Percentiles rank a stretch among this genome's conserved stretches.
Conservation (phyloP, 495 filamentous ascomycete species). For the Talaromyces stipitatus region DNA sequence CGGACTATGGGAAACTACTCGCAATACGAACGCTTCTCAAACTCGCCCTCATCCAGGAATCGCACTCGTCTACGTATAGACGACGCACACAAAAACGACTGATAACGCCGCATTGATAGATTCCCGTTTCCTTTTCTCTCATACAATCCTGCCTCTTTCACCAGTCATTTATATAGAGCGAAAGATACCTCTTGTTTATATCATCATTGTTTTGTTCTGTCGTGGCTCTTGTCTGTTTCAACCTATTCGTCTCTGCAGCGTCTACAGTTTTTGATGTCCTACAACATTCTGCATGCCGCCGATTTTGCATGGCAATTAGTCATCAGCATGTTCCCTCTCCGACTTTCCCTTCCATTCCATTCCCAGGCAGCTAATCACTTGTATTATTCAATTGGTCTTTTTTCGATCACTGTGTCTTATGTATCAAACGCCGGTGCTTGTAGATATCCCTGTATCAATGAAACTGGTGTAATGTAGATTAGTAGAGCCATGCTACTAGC, state of each 20-base stretch:
- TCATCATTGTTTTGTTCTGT: background rate
- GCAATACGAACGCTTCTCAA: conserved; percentile 15
- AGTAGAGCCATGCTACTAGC: background rate
- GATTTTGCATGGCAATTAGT: background rate
- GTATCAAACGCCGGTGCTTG: background rate
- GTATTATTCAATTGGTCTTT: background rate
- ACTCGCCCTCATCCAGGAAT: conserved; percentile 26
- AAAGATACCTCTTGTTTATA: conserved; percentile 6
- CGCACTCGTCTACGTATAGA: conserved; percentile 24
- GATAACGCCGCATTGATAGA: background rate
- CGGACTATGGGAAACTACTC: conserved; percentile 8
- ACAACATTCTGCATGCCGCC: background rate
- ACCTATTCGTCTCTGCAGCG: background rate
- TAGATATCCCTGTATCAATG: background rate
- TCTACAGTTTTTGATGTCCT: background rate
- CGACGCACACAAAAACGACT: conserved; percentile 4
- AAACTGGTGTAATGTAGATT: background rate
- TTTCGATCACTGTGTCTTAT: background rate
- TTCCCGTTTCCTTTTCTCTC: background rate
- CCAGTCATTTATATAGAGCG: conserved; percentile 1
- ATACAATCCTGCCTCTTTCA: background rate
- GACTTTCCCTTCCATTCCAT: background rate
- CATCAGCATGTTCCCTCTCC: background rate
- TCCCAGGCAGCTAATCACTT: background rate
- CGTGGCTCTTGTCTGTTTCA: background rate